Evolutionary conservation across 208 protist species (phyloP).

Genomic region (Trichomonas tenax): DNA sequence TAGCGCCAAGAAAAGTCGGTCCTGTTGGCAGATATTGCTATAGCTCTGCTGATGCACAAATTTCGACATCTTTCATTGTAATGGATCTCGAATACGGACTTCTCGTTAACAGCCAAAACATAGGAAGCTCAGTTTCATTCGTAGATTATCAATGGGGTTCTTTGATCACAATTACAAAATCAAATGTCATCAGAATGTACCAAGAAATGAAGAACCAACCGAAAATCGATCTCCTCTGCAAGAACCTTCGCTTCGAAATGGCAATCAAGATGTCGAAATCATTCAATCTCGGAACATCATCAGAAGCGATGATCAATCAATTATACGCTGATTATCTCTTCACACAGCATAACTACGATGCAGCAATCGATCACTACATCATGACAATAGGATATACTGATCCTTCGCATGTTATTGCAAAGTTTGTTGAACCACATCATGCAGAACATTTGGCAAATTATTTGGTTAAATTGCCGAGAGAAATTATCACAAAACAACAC

Average conservation of each 20-base stretch:
- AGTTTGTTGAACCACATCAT: conserved; percentile 8
- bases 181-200: neutral
- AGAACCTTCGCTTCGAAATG: neutral
- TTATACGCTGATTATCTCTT: neutral
- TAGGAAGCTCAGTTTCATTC: neutral
- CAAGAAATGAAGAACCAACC: neutral
- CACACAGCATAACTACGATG: neutral
- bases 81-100: neutral
- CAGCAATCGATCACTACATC: conserved; percentile 9
- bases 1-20: neutral
- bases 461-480: neutral
- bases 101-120: neutral
- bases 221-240: neutral
- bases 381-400: neutral
- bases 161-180: neutral
- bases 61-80: neutral
- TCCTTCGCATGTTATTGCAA: neutral
- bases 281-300: neutral
- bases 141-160: neutral
- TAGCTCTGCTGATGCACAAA: neutral
- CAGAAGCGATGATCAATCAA: neutral
- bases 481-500: neutral
- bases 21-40: neutral
- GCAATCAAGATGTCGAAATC: neutral
- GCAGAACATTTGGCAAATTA: neutral